Conservation (phyloP, 257 asterid genomes). For the Ligustrum vulgare region DNA sequence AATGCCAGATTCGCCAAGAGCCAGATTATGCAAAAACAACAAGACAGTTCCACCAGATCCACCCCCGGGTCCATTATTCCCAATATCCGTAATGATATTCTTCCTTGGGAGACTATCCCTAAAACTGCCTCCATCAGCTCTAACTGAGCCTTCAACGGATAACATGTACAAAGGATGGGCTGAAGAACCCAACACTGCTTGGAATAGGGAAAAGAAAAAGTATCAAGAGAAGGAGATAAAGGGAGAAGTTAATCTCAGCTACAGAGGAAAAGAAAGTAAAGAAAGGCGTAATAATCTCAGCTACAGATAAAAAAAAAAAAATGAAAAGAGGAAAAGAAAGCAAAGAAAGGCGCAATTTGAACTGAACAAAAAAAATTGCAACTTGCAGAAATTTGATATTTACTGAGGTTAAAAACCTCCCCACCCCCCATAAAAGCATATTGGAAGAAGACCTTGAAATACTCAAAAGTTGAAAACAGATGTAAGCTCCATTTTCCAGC, state of each 20-base stretch:
- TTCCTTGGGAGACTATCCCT: constrained; percentile 34
- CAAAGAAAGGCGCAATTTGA: neutral
- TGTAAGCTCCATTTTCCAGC: too few relatives aligned
- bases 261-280: neutral
- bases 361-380: constrained; percentile 2
- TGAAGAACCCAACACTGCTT: constrained; percentile 77
- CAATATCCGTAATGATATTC: constrained; percentile 25
- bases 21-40: constrained; percentile 65
- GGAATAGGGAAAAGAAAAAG: constrained; percentile 23
- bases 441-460: neutral
- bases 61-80: constrained; percentile 71
- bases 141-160: constrained; percentile 70
- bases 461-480: neutral
- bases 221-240: constrained; percentile 12
- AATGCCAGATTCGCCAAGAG: constrained; percentile 57
- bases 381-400: neutral
- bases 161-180: constrained; percentile 74
- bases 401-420: neutral
- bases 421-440: neutral
- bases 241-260: constrained; percentile 1
- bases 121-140: constrained; percentile 77
- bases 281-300: neutral
- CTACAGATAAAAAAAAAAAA: too few relatives aligned
- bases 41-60: constrained; percentile 98
- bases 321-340: neutral